Evolutionary conservation across 2,329 filamentous ascomycete genomes (phyloP), one percentile per base, ranked within the genome.

Genomic region (Cordyceps pruinosa): DNA sequence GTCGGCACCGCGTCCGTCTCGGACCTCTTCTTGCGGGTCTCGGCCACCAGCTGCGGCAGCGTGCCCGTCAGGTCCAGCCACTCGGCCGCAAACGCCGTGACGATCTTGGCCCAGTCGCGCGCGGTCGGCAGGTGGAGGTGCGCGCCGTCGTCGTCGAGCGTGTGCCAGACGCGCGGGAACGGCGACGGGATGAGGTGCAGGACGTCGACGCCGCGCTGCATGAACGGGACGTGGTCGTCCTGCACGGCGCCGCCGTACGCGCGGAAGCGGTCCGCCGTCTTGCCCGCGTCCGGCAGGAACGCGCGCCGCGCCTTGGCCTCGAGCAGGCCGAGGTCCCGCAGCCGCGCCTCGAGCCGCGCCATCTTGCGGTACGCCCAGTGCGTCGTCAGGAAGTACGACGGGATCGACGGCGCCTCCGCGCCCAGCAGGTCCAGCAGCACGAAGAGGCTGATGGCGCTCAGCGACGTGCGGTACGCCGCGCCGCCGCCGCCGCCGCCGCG

Each of bases 161-260:
- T 87, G 73, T 99, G 94, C 94, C 94, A 99, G 1, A 95, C 88
- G 0, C 63, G 46, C 0, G 92, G 92, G 68, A 97, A 97, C 0
- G 87, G 87, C 4, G 77, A 79, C 0, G 93, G 90, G 58, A 99
- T 97, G 26, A 99, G 72, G 72, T 99, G 94, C 58, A 99, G 71
- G 17, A 97, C 80, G 28, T 95, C 87, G 0, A 97, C 93, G 1
- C 94, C 94, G 35, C 90, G 82, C 35, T 76, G 76, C 79, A 97
- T 84, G 66, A 99, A 99, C 1, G 94, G 94, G 5, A 97, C 71
- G 69, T 99, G 94, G 66, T 99, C 94, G 68, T 99, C 94, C 61
- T 85, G 79, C 10, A 96, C 83, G 59, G 72, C 84, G 46, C 69
- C 77, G 48, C 42, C 48, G 21, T 41, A 48, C 55, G 67, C 69